These are phyloP conservation scores for Penicillium sp. DNA, from an alignment of 2,329 filamentous ascomycete genomes.

Conservation along the genomic window DNA sequence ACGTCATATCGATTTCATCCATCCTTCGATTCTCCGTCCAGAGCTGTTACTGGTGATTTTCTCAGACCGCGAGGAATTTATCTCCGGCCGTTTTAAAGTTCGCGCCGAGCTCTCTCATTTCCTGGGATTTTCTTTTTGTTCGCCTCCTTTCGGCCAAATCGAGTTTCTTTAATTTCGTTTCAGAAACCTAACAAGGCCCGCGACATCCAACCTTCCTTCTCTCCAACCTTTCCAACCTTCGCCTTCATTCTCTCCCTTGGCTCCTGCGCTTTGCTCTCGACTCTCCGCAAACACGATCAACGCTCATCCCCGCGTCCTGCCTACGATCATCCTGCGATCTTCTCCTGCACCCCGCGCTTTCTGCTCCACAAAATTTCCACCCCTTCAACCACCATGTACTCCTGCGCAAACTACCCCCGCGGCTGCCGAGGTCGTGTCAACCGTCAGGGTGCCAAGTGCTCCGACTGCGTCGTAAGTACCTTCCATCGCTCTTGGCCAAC, in stretches of 20 bases:
- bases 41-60: neutral
- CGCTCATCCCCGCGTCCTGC: neutral
- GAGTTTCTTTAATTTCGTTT: conserved; percentile 4
- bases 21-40: neutral
- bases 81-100: neutral
- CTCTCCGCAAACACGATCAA: neutral
- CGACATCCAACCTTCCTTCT: neutral
- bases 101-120: neutral
- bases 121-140: conserved; percentile 5
- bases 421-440: conserved; percentile 51
- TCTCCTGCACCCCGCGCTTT: neutral
- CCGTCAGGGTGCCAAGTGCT: conserved; percentile 44
- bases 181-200: conserved; percentile 4
- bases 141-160: neutral
- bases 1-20: neutral
- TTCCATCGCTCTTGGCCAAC: neutral
- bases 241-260: neutral
- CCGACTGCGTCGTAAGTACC: conserved; percentile 47
- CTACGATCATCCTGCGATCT: neutral
- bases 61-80: neutral
- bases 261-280: neutral
- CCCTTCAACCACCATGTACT: conserved; percentile 43
- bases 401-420: conserved; percentile 50
- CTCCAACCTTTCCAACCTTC: neutral
- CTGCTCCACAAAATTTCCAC: neutral